These are phyloP conservation scores for Penicillium glabrum DNA, from an alignment of 2,329 filamentous ascomycete species.

Conservation along the genomic window DNA sequence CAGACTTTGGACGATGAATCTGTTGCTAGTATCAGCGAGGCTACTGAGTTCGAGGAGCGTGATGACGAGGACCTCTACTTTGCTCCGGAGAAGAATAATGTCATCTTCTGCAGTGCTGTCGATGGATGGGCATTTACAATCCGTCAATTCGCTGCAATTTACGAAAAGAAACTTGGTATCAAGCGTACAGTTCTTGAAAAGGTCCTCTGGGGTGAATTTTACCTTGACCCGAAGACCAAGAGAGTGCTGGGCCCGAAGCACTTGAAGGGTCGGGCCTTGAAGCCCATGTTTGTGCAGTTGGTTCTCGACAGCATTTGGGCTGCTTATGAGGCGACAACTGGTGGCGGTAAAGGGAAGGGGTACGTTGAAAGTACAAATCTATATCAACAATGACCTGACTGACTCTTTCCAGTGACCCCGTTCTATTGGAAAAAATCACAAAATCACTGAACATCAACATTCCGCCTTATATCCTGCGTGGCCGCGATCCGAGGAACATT, in stretches of 20 bases:
- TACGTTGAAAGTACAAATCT: slow-evolving; percentile 43
- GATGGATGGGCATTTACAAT: slow-evolving; percentile 99
- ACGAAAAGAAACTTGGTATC: slow-evolving; percentile 96
- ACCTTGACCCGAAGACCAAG: slow-evolving; percentile 95
- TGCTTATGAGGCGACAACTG: slow-evolving; percentile 85
- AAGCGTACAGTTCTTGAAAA: slow-evolving; percentile 86
- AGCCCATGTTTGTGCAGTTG: slow-evolving; percentile 96
- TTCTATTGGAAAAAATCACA: slow-evolving; percentile 86
- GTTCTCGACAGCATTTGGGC: slow-evolving; percentile 97
- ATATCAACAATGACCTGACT: slow-evolving; percentile 24
- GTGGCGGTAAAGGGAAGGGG: slow-evolving; percentile 79
- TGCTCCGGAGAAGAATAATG: slow-evolving; percentile 96
- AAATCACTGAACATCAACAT: slow-evolving; percentile 85
- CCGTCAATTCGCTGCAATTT: slow-evolving; percentile 86
- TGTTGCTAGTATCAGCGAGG: slow-evolving; percentile 50
- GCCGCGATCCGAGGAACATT: slow-evolving; percentile 78
- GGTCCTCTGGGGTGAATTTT: slow-evolving; percentile 95
- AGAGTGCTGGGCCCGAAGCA: slow-evolving; percentile 88
- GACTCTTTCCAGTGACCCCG: slow-evolving; percentile 61
- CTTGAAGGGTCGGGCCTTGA: slow-evolving; percentile 84
- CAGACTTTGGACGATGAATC: slow-evolving; percentile 45
- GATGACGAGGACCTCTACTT: slow-evolving; percentile 98
- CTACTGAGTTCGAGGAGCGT: slow-evolving; percentile 74
- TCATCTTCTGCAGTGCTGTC: slow-evolving; percentile 96
- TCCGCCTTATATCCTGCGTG: slow-evolving; percentile 78